These are phyloP conservation scores for Pestalotiopsis sp. DNA, from an alignment of 2,329 filamentous ascomycete species.

Conservation along the genomic window DNA sequence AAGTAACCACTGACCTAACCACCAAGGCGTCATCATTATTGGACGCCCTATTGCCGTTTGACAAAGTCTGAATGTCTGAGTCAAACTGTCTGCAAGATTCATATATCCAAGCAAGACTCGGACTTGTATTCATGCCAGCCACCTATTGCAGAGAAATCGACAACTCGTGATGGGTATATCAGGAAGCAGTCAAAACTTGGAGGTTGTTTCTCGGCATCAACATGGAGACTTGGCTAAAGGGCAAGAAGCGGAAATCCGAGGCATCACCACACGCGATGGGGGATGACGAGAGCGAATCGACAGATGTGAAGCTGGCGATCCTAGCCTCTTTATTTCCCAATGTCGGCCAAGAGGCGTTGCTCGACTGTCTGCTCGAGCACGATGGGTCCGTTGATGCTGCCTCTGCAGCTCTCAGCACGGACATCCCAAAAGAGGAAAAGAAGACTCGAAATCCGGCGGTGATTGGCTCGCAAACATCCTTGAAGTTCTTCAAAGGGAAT, in stretches of 20 bases:
- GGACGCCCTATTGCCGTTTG: neutral
- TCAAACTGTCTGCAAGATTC: neutral
- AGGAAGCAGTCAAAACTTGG: neutral
- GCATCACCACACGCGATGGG: slow-evolving; percentile 14
- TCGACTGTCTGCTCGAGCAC: slow-evolving; percentile 77
- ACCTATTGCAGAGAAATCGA: neutral
- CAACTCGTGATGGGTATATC: neutral
- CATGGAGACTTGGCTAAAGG: slow-evolving; percentile 61
- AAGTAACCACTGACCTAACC: neutral
- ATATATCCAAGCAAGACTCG: neutral
- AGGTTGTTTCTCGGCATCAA: slow-evolving; percentile 10
- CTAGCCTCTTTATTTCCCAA: slow-evolving; percentile 74
- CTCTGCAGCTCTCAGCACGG: slow-evolving; percentile 51
- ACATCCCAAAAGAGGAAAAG: slow-evolving; percentile 27
- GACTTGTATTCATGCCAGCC: too few relatives aligned
- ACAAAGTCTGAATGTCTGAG: neutral
- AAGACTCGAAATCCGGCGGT: slow-evolving; percentile 30
- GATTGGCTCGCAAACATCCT: slow-evolving; percentile 62
- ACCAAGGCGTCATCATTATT: slow-evolving; percentile 1
- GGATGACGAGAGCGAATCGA: slow-evolving; percentile 66
- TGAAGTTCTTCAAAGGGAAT: slow-evolving; percentile 49
- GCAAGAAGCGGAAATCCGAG: slow-evolving; percentile 50
- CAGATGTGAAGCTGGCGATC: slow-evolving; percentile 85
- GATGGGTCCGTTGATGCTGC: slow-evolving; percentile 74
- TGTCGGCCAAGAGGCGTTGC: slow-evolving; percentile 63